phyloP scores from a whole-genome alignment of 129 eudicot genomes.

The Sambucus nigra region DNA sequence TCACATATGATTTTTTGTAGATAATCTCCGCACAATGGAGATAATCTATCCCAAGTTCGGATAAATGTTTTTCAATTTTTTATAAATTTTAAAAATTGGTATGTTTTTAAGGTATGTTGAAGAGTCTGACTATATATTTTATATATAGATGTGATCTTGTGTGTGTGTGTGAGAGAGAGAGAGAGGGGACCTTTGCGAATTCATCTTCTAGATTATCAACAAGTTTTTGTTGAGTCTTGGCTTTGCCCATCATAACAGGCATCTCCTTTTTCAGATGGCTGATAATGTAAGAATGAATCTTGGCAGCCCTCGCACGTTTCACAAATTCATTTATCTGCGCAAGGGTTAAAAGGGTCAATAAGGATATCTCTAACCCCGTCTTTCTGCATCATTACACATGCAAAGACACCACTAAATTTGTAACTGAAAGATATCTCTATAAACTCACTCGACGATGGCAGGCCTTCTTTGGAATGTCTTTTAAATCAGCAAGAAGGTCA shows the following conservation, averaged over 20 bases:
- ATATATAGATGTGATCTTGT: neutral
- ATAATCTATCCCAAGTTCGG: too few species aligned
- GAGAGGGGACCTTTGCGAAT: constrained; percentile 62
- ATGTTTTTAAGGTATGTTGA: too few species aligned
- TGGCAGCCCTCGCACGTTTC: constrained; percentile 95
- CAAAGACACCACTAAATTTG: neutral
- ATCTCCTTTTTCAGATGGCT: constrained; percentile 87
- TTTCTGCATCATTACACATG: too few species aligned
- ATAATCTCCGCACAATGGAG: too few species aligned
- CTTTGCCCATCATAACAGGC: constrained; percentile 94
- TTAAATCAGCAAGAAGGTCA: constrained; percentile 75
- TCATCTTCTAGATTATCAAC: constrained; percentile 58
- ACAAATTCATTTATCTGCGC: constrained; percentile 91
- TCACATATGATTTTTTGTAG: too few species aligned
- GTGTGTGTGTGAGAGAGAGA: neutral
- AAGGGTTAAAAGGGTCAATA: neutral
- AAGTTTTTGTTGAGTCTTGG: constrained; percentile 76
- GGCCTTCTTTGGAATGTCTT: constrained; percentile 92
- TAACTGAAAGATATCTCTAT: neutral
- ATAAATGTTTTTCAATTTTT: too few species aligned
- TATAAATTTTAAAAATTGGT: too few species aligned
- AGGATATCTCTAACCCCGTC: too few species aligned
- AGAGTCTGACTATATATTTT: too few species aligned
- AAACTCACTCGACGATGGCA: constrained; percentile 89
- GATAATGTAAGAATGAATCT: constrained; percentile 88